Base-by-base conservation (phyloP, 495 filamentous ascomycete genomes). In the Penicillium nucicola region DNA sequence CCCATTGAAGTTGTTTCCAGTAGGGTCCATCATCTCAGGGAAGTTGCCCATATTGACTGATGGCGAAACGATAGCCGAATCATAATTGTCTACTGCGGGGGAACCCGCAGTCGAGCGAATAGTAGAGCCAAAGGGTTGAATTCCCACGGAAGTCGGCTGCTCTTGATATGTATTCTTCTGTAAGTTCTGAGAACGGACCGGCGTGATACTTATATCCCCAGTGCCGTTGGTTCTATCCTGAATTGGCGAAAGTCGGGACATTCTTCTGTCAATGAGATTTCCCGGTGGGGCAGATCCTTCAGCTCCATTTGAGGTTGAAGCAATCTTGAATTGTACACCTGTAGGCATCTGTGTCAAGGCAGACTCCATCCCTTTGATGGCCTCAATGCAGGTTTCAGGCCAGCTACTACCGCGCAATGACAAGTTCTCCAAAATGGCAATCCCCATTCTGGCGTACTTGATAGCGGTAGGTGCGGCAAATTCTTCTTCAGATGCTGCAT, bases 321-420 rank as follows among this genome's bases (percentile, higher is more conserved):
- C 7, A 30, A 15, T 30, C 17, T 35, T 41, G 25, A 19, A 19
- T 48, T 48, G 46, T 5, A 17, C 28, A 13, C 11, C 20, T 23
- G 32, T 53, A 20, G 47, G 43, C 25, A n/a, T 41, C 38, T 53
- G 51, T 17, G 59, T 53, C 25, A 74, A 59, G 14, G 67, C 67
- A 9, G 67, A 62, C 32, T 68, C 57, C 48, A 75, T 66, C 25
- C 70, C 65, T 22, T 55, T 62, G 45, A 72, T 71, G 10, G 70
- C 71, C 50, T 70, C 67, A 42, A 73, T 70, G 42, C 69, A 74
- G 25, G 69, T 73, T 42, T 74, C 62, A 7, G 71, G 68, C 70
- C 69, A 74, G 31, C 61, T 64, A 40, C 60, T 68, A 28, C 62
- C 69, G n/a, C 69, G 62, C 10, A 65, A 37, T 9, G 67, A 56